Conservation (phyloP, 202 grass and related monocot species). For the Cymbopogon flexuosus region DNA sequence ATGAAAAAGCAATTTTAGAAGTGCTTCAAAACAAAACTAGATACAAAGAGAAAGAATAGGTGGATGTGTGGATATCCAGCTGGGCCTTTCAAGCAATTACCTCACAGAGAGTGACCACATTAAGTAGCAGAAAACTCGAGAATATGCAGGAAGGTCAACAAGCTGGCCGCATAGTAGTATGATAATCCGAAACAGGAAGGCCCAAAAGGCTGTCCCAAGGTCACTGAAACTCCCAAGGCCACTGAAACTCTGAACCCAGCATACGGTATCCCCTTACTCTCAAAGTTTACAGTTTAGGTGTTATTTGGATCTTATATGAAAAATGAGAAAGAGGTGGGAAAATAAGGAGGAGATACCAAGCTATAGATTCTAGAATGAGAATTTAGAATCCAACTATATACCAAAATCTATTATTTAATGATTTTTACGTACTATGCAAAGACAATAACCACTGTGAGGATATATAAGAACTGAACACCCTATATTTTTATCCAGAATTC, state of each 20-base stretch:
- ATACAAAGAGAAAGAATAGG: not conserved
- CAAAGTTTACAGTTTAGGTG: too few species aligned
- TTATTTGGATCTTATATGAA: too few species aligned
- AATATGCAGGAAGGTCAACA: slow-evolving; percentile 19
- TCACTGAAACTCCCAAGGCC: not conserved
- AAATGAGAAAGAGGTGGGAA: too few species aligned
- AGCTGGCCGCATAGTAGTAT: not conserved
- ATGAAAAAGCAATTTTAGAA: not conserved
- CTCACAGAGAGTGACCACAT: slow-evolving; percentile 20
- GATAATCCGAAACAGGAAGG: not conserved
- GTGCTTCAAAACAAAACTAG: not conserved
- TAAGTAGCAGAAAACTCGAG: slow-evolving; percentile 22
- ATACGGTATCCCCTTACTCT: not conserved
- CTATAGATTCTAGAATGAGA: not conserved
- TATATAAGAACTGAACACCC: not conserved
- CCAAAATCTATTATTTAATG: not conserved
- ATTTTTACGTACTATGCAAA: not conserved
- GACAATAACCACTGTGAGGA: not conserved
- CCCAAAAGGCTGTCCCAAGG: not conserved
- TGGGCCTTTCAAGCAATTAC: slow-evolving; percentile 29
- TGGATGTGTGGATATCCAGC: not conserved
- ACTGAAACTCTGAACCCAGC: not conserved
- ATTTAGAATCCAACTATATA: not conserved
- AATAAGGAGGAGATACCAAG: too few species aligned
- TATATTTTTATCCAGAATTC: too few species aligned